phyloP scores from a whole-genome alignment of 768 basidiomycete genomes.

The Auricularia heimuer region DNA sequence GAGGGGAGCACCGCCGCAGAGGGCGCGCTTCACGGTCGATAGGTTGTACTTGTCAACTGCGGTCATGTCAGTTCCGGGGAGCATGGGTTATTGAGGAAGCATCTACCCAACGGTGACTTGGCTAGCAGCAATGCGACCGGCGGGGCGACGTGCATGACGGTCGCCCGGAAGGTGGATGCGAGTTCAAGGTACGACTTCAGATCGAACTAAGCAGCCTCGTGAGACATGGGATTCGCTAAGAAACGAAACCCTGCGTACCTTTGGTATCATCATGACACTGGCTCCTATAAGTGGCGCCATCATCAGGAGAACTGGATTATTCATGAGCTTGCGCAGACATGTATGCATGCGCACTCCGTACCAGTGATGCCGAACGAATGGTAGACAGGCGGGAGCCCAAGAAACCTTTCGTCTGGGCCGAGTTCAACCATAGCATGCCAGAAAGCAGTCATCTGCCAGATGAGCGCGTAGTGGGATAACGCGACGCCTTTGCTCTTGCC shows the following conservation, averaged over 20 bases:
- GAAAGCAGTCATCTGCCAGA: conserved; percentile 10
- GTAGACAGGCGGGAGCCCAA: conserved; percentile 17
- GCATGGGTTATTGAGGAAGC: background rate
- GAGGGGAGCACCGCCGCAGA: conserved; percentile 76
- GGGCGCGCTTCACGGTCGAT: conserved; percentile 42
- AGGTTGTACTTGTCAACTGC: conserved; percentile 56
- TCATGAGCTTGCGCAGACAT: background rate
- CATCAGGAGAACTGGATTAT: conserved; percentile 13
- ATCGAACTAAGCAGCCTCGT: conserved; percentile 12
- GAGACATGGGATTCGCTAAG: background rate
- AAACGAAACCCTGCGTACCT: background rate
- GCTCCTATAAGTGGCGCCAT: conserved; percentile 13
- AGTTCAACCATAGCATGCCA: conserved; percentile 10
- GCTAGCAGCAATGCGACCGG: conserved; percentile 20
- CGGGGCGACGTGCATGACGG: conserved; percentile 20
- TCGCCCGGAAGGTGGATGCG: conserved; percentile 15
- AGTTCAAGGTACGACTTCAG: conserved; percentile 15
- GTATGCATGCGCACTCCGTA: background rate
- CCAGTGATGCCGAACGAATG: conserved; percentile 11
- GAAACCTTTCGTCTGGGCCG: conserved; percentile 8
- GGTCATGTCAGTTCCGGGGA: background rate
- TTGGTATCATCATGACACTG: conserved; percentile 13
- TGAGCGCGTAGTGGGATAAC: conserved; percentile 15
- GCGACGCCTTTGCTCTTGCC: conserved; percentile 20
- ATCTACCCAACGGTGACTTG: conserved; percentile 13